These are phyloP conservation scores for Sugiyamaella sp. DNA, from an alignment of 1,139 yeast genomes.

Conservation along the genomic window DNA sequence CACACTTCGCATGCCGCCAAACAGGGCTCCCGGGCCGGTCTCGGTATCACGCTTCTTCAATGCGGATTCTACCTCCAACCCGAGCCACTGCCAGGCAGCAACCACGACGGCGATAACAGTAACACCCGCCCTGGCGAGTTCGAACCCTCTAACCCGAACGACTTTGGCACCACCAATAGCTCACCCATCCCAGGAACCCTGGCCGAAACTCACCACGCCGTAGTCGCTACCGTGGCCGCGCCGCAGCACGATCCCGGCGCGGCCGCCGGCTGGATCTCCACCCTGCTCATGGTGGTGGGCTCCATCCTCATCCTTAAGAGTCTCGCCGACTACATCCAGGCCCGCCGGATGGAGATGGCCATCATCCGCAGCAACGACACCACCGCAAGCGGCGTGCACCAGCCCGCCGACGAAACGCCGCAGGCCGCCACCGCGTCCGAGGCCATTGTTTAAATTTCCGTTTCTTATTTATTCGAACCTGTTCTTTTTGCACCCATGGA, in stretches of 20 bases:
- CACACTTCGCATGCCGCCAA: conserved; percentile 98
- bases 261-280: conserved; percentile 46
- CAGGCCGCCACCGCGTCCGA: conserved; percentile 13
- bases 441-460: not conserved
- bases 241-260: conserved; percentile 17
- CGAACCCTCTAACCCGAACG: conserved; percentile 45
- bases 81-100: conserved; percentile 23
- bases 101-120: conserved; percentile 41
- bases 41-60: conserved; percentile 81
- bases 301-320: conserved; percentile 66
- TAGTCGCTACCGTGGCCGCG: conserved; percentile 21
- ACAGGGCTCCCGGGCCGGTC: conserved; percentile 92
- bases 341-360: conserved; percentile 72
- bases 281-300: conserved; percentile 69
- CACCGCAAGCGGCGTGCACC: not conserved
- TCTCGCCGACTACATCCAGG: conserved; percentile 67
- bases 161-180: conserved; percentile 38
- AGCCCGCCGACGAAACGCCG: conserved; percentile 12
- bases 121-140: conserved; percentile 47
- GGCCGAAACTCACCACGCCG: conserved; percentile 23
- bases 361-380: conserved; percentile 42
- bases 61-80: conserved; percentile 79
- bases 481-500: no score
- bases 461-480: no score
- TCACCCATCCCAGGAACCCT: conserved; percentile 47